phyloP scores from a whole-genome alignment of 768 basidiomycete genomes.

The Boletus sp. region DNA sequence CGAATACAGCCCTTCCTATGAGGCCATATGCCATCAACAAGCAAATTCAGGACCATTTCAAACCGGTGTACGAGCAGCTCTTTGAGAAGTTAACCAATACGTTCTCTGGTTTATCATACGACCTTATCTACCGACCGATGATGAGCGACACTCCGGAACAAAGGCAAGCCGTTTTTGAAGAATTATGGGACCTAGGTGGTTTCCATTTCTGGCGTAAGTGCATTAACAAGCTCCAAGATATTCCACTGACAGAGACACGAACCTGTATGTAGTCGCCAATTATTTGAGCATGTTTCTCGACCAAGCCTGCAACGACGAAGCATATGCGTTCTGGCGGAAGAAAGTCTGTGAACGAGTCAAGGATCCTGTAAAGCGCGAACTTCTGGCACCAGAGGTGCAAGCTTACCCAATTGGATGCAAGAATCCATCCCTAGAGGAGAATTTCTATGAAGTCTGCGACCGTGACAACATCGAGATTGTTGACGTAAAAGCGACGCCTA shows the following conservation, averaged over 20 bases:
- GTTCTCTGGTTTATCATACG: neutral
- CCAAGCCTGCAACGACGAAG: conserved; percentile 8
- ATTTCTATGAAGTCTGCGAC: conserved; percentile 10
- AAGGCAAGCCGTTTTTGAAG: neutral
- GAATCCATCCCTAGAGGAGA: conserved; percentile 1
- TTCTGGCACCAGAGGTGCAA: conserved; percentile 6
- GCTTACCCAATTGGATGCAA: conserved; percentile 11
- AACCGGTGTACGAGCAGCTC: neutral
- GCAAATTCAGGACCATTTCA: too few species aligned
- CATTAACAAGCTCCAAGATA: neutral
- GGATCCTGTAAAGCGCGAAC: conserved; percentile 8
- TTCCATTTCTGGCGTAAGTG: conserved; percentile 6
- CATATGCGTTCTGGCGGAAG: conserved; percentile 5
- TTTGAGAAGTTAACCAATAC: conserved; percentile 3
- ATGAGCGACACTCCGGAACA: neutral
- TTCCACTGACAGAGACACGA: neutral
- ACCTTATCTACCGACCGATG: conserved; percentile 12
- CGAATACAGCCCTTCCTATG: too few species aligned
- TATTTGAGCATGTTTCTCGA: neutral
- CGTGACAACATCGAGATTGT: too few species aligned
- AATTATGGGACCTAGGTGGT: conserved; percentile 5
- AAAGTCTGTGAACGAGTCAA: conserved; percentile 11
- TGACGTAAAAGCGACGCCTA: too few species aligned
- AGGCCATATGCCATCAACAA: too few species aligned
- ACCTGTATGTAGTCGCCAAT: conserved; percentile 1